phyloP scores from a whole-genome alignment of 495 filamentous ascomycete genomes.

The Penicillium robsamsonii region DNA sequence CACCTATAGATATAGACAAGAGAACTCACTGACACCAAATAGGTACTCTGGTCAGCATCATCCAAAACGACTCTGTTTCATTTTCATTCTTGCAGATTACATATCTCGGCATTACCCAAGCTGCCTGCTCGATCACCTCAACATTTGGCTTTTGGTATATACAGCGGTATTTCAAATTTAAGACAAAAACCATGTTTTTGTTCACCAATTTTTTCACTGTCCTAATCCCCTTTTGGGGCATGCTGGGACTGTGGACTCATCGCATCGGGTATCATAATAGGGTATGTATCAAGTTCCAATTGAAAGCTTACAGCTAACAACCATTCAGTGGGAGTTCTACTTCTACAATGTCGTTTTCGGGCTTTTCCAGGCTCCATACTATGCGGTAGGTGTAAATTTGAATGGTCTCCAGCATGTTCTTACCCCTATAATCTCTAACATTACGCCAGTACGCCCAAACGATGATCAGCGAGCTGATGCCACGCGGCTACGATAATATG shows the following conservation, averaged over 20 bases:
- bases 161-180: conserved; percentile 47
- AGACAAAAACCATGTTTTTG: conserved; percentile 51
- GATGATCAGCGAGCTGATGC: conserved; percentile 54
- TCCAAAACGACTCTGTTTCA: conserved; percentile 46
- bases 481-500: conserved; percentile 52
- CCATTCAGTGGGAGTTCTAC: conserved; percentile 46
- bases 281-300: conserved; percentile 20
- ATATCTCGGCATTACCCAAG: conserved; percentile 48
- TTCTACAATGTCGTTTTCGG: conserved; percentile 52
- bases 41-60: conserved; percentile 47
- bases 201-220: conserved; percentile 50
- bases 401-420: background rate
- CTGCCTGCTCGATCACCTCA: conserved; percentile 42
- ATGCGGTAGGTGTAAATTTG: conserved; percentile 33
- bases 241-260: conserved; percentile 49
- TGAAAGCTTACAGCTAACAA: conserved; percentile 4
- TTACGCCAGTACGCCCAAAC: conserved; percentile 47
- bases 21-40: conserved; percentile 1
- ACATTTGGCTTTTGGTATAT: conserved; percentile 54
- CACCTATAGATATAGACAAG: background rate
- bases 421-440: background rate
- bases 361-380: conserved; percentile 51
- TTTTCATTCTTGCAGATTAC: conserved; percentile 52
- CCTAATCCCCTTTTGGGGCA: conserved; percentile 51
- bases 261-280: conserved; percentile 47